These are phyloP conservation scores for Rugosomyces carneus DNA, from an alignment of 1,284 basidiomycete genomes.

Conservation along the genomic window DNA sequence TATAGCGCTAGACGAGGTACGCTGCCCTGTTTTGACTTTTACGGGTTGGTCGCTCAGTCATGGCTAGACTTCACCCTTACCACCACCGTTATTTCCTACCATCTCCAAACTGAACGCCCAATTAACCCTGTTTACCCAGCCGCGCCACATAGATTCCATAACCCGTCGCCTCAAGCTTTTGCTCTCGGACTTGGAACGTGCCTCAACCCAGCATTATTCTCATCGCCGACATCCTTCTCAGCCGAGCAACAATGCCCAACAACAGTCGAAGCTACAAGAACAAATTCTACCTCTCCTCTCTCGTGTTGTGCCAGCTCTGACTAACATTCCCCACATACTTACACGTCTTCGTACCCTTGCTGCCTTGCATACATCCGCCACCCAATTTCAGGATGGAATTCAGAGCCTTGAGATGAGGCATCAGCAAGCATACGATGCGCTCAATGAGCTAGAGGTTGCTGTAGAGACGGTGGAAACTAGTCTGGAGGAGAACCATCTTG, in stretches of 20 bases:
- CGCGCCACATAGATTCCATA: slow-evolving; percentile 94
- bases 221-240: slow-evolving; percentile 36
- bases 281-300: slow-evolving; percentile 72
- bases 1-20: slow-evolving; percentile 67
- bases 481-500: slow-evolving; percentile 66
- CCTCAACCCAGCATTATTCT: slow-evolving; percentile 44
- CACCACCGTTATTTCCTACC: slow-evolving; percentile 77
- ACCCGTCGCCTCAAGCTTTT: slow-evolving; percentile 91
- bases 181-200: slow-evolving; percentile 87
- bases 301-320: slow-evolving; percentile 81
- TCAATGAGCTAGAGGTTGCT: slow-evolving; percentile 65
- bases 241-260: slow-evolving; percentile 24
- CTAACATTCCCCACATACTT: slow-evolving; percentile 89
- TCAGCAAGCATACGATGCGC: slow-evolving; percentile 50
- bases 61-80: slow-evolving; percentile 54
- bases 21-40: slow-evolving; percentile 1
- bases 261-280: slow-evolving; percentile 46
- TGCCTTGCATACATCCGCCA: slow-evolving; percentile 76
- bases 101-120: slow-evolving; percentile 81
- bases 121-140: slow-evolving; percentile 86
- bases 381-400: slow-evolving; percentile 69
- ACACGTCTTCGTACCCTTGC: slow-evolving; percentile 82
- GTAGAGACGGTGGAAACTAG: slow-evolving; percentile 71
- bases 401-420: slow-evolving; percentile 71
- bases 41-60: neutral